These are phyloP conservation scores for Lactarius quietus DNA, from an alignment of 768 basidiomycete species.

Conservation along the genomic window DNA sequence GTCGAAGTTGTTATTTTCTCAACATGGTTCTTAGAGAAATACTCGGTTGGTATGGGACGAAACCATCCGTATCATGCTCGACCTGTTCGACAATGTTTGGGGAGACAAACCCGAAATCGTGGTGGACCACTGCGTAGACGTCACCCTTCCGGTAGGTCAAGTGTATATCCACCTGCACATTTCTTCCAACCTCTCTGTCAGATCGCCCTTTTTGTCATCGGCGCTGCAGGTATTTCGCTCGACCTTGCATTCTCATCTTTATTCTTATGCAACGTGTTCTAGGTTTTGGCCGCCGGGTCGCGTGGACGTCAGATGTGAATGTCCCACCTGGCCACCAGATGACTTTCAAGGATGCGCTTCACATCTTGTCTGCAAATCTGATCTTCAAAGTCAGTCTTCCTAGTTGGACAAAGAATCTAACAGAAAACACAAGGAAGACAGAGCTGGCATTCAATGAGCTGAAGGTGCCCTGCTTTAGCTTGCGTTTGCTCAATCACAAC, in stretches of 20 bases:
- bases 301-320: constrained; percentile 44
- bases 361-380: constrained; percentile 39
- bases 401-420: constrained; percentile 38
- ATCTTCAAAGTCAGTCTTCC: constrained; percentile 40
- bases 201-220: constrained; percentile 56
- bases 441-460: constrained; percentile 44
- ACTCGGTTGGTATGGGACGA: constrained; percentile 41
- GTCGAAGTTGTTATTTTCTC: background rate
- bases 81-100: constrained; percentile 46
- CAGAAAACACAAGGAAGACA: constrained; percentile 33
- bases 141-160: constrained; percentile 49
- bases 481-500: background rate
- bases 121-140: constrained; percentile 46
- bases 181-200: constrained; percentile 26
- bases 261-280: background rate
- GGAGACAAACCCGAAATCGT: constrained; percentile 37
- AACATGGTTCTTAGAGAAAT: constrained; percentile 30
- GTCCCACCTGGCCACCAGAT: constrained; percentile 44
- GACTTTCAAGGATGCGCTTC: constrained; percentile 49
- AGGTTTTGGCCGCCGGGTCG: constrained; percentile 49
- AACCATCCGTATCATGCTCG: constrained; percentile 32
- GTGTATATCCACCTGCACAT: too few species aligned
- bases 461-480: constrained; percentile 30
- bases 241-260: background rate
- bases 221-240: constrained; percentile 39